Evolutionary conservation across 345 rosid genomes (phyloP).

Genomic region (Streptanthus diversifolius): DNA sequence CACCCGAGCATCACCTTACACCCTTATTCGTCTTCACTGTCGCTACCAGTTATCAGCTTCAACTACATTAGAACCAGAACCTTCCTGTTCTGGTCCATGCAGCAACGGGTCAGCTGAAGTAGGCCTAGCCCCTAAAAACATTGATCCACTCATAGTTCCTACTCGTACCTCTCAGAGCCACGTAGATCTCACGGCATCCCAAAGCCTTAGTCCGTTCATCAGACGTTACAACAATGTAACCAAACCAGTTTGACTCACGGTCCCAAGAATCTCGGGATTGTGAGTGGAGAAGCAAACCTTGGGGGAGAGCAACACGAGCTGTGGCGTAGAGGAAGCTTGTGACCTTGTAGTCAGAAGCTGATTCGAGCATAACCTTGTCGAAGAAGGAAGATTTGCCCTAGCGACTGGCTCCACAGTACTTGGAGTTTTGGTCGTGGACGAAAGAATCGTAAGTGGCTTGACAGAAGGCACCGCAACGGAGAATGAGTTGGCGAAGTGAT

Average conservation of each 20-base stretch:
- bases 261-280: constrained; percentile 79
- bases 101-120: constrained; percentile 51
- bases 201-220: constrained; percentile 45
- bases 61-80: neutral
- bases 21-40: constrained; percentile 47
- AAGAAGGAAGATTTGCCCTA: constrained; percentile 63
- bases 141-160: constrained; percentile 82
- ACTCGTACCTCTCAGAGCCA: constrained; percentile 71
- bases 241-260: constrained; percentile 97
- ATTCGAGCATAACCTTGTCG: constrained; percentile 62
- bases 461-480: constrained; percentile 87
- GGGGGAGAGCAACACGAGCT: constrained; percentile 53
- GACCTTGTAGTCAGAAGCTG: constrained; percentile 49
- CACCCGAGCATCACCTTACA: constrained; percentile 82
- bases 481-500: constrained; percentile 61
- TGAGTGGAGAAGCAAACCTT: constrained; percentile 66
- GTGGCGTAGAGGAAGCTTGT: constrained; percentile 69
- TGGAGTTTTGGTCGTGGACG: constrained; percentile 78
- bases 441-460: constrained; percentile 93
- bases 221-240: constrained; percentile 70
- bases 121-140: constrained; percentile 52
- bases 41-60: constrained; percentile 22
- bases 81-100: constrained; percentile 2
- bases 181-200: constrained; percentile 76
- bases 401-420: constrained; percentile 83